Conservation (phyloP, 306 rosid species). For the Lathyrus oleraceus region DNA sequence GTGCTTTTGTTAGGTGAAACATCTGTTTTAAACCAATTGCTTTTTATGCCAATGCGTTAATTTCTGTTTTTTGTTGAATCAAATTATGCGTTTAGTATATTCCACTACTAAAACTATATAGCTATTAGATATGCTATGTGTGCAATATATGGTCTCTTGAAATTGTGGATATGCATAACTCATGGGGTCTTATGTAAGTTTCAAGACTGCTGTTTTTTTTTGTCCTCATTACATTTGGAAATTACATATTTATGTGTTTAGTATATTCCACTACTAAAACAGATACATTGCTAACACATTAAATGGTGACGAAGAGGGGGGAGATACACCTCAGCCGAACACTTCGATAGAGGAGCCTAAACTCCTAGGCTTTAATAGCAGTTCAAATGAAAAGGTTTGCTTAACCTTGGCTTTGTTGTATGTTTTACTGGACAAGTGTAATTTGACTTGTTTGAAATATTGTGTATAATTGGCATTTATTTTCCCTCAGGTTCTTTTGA, state of each 20-base stretch:
- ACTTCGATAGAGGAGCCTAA: constrained; percentile 63
- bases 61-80: background rate
- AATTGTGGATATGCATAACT: background rate
- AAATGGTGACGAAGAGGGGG: constrained; percentile 66
- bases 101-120: background rate
- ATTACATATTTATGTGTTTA: constrained; percentile 1
- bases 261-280: too few species aligned
- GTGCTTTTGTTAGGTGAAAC: too few species aligned
- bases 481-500: constrained; percentile 71
- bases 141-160: background rate
- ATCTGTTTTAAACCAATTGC: constrained; percentile 5
- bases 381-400: constrained; percentile 73
- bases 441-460: constrained; percentile 26
- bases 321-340: constrained; percentile 46
- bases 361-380: constrained; percentile 65
- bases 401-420: constrained; percentile 22
- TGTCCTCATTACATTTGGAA: background rate
- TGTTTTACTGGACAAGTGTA: constrained; percentile 12
- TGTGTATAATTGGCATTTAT: constrained; percentile 25
- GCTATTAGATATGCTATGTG: background rate
- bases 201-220: background rate
- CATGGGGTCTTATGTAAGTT: constrained; percentile 2
- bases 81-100: background rate
- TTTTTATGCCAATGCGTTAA: background rate
- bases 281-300: constrained; percentile 86